Conservation (phyloP, 176 grass and related monocot genomes). For the Zoysia japonica region DNA sequence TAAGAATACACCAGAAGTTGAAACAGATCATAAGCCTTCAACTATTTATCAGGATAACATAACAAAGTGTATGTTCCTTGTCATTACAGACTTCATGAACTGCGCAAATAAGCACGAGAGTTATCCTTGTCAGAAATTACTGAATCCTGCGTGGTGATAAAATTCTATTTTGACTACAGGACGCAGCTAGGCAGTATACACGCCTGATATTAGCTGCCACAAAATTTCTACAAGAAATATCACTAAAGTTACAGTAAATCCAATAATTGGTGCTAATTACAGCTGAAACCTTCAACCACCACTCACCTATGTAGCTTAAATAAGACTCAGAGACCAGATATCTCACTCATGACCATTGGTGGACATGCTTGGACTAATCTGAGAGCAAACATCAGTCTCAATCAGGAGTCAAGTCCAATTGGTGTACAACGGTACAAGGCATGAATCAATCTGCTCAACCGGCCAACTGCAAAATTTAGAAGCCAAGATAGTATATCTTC, state of each 20-base stretch:
- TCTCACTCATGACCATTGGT: slow-evolving; percentile 32
- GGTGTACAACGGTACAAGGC: not conserved
- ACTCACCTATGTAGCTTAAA: slow-evolving; percentile 37
- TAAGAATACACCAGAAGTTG: slow-evolving; percentile 5
- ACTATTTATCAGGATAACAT: slow-evolving; percentile 27
- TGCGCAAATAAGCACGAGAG: slow-evolving; percentile 15
- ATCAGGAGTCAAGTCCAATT: slow-evolving; percentile 4
- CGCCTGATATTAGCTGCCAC: not conserved
- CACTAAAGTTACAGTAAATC: slow-evolving; percentile 23
- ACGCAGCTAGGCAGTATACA: not conserved
- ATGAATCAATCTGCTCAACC: slow-evolving; percentile 16
- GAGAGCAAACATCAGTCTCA: not conserved
- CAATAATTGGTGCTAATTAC: slow-evolving; percentile 32
- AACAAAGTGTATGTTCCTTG: slow-evolving; percentile 24
- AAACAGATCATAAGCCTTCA: not conserved
- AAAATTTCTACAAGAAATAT: slow-evolving; percentile 10
- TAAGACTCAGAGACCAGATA: slow-evolving; percentile 5
- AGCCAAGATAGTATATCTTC: slow-evolving; percentile 28
- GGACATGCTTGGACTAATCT: not conserved
- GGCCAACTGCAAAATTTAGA: slow-evolving; percentile 21
- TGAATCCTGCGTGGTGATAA: not conserved
- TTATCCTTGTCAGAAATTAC: slow-evolving; percentile 33
- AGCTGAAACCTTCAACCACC: slow-evolving; percentile 27
- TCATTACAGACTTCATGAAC: slow-evolving; percentile 7
- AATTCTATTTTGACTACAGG: slow-evolving; percentile 6